Conservation (phyloP, 2,329 filamentous ascomycete species). For the Fusarium sublunatum region DNA sequence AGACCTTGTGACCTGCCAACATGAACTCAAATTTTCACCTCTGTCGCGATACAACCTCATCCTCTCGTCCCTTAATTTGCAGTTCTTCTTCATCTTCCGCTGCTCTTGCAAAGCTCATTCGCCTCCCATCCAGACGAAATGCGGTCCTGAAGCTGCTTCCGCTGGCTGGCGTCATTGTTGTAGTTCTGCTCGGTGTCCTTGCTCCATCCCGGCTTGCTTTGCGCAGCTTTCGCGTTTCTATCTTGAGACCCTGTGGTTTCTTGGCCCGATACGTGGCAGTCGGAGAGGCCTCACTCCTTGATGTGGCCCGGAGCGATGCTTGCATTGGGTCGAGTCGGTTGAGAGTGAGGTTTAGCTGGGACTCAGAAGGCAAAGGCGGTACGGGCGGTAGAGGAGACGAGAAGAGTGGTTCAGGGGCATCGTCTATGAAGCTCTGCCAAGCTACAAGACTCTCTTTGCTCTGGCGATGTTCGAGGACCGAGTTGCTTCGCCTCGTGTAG, state of each 20-base stretch:
- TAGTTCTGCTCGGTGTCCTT: constrained; percentile 25
- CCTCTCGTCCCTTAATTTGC: constrained; percentile 16
- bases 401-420: constrained; percentile 40
- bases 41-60: constrained; percentile 29
- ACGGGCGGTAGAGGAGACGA: constrained; percentile 43
- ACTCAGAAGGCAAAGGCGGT: constrained; percentile 41
- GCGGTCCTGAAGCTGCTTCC: constrained; percentile 30
- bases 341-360: constrained; percentile 30
- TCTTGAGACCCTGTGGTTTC: constrained; percentile 42
- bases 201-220: constrained; percentile 36
- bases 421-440: constrained; percentile 42
- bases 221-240: constrained; percentile 43
- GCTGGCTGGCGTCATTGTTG: constrained; percentile 8
- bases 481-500: constrained; percentile 8
- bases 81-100: constrained; percentile 9
- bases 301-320: constrained; percentile 10
- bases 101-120: constrained; percentile 18
- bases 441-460: constrained; percentile 43
- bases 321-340: constrained; percentile 17
- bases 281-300: constrained; percentile 3
- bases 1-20: constrained; percentile 5
- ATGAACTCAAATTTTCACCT: constrained; percentile 17
- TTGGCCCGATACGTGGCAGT: constrained; percentile 38
- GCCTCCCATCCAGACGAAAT: constrained; percentile 34
- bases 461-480: constrained; percentile 10